phyloP scores from a whole-genome alignment of 331 rosid species.

The Phaseolus coccineus region DNA sequence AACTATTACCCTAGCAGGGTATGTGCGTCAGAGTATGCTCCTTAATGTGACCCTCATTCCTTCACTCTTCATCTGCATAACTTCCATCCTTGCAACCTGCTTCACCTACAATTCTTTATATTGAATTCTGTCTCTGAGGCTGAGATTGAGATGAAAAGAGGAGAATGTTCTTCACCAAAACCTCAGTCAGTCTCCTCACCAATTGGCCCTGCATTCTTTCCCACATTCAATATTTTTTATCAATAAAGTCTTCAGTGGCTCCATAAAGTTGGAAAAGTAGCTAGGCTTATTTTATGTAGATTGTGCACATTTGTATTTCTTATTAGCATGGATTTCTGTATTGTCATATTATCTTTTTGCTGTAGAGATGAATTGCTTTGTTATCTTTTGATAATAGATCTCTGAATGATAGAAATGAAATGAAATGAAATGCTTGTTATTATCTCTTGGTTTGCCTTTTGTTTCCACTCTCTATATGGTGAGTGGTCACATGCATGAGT shows the following conservation, averaged over 20 bases:
- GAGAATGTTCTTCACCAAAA: constrained; percentile 22
- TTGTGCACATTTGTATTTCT: constrained; percentile 32
- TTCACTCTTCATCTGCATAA: constrained; percentile 76
- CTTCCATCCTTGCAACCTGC: constrained; percentile 88
- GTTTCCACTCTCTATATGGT: too few species aligned
- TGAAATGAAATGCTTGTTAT: not conserved
- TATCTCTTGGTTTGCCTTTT: not conserved
- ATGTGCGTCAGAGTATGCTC: constrained; percentile 73
- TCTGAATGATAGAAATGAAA: too few species aligned
- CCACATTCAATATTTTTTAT: constrained; percentile 30
- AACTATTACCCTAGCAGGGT: constrained; percentile 89
- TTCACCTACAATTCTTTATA: constrained; percentile 92
- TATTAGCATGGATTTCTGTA: not conserved
- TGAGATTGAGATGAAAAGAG: constrained; percentile 21
- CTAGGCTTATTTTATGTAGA: constrained; percentile 21
- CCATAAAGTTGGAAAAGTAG: constrained; percentile 13
- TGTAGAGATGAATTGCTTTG: not conserved
- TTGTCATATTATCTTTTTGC: not conserved
- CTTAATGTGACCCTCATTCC: constrained; percentile 86
- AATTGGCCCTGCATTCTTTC: constrained; percentile 17
- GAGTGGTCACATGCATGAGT: too few species aligned
- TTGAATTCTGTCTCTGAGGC: constrained; percentile 43
- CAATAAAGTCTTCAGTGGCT: constrained; percentile 35
- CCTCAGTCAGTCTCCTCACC: not conserved
- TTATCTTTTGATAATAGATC: not conserved